phyloP scores from a whole-genome alignment of 176 grass and related monocot species.

The Hyparrhenia diplandra region DNA sequence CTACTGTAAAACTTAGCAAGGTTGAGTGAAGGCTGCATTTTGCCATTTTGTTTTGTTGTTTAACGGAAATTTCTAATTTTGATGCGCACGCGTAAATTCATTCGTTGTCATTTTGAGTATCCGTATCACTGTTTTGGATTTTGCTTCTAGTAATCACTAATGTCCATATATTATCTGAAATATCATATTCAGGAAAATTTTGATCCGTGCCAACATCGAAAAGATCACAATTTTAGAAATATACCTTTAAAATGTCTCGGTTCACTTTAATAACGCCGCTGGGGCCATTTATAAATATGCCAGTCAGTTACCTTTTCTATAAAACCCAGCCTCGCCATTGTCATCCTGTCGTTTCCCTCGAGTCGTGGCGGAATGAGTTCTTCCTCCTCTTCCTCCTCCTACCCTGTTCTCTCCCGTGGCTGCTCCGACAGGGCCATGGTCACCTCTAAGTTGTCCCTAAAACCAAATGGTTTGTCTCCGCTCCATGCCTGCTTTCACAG shows the following conservation, averaged over 20 bases:
- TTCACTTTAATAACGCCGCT: background rate
- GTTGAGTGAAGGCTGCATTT: slow-evolving; percentile 8
- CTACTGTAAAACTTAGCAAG: background rate
- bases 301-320: background rate
- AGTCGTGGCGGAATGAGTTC: no score
- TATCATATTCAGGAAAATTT: background rate
- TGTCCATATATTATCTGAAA: background rate
- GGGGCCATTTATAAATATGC: background rate
- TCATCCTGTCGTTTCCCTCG: background rate
- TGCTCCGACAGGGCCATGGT: background rate
- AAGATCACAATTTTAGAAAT: background rate
- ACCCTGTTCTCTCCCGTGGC: background rate
- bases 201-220: background rate
- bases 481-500: background rate
- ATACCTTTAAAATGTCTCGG: background rate
- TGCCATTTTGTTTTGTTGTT: background rate
- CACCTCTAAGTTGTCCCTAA: background rate
- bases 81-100: background rate
- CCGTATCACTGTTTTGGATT: background rate
- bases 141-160: background rate
- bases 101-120: background rate
- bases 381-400: background rate
- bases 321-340: background rate
- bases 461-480: background rate
- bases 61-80: background rate